Base-by-base conservation (phyloP, 2,329 filamentous ascomycete genomes). In the Trichocomaceae sp. region DNA sequence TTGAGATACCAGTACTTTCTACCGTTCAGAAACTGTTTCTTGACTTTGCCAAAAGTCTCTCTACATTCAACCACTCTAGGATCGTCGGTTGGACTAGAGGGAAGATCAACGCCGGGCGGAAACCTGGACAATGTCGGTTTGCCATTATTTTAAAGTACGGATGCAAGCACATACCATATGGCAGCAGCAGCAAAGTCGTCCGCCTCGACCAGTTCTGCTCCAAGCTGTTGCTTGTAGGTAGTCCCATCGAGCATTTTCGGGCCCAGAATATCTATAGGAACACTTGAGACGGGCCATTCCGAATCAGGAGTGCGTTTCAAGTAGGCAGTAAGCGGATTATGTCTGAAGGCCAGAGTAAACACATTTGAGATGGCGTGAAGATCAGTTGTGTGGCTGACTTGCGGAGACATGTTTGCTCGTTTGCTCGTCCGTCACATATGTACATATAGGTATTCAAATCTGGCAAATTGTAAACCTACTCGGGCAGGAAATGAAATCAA, bases 1-100 rank as follows among this genome's bases (percentile, higher is more conserved):
- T 58, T 58, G 6, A 58, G 15, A 23, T 58, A 58, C 48, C 49
- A 58, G 35, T 58, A 58, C 20, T 58, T 47, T 15, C 49, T 51
- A 26, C 31, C 53, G 4, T 45, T 35, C n/a, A 58, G 19, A 17
- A 49, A 55, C 20, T 52, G 23, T 17, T 58, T 56, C 39, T 58
- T 58, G 23, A 50, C 45, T 42, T 46, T 50, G 8, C 44, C 37
- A 19, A 19, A 31, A 22, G 46, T 48, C 13, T 47, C 37, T 48
- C 56, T 52, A 17, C 39, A 56, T 15, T 52, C 48, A 8, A 49
- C 31, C 10, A 58, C 5, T n/a, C 29, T 46, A 15, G 47, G 35
- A 20, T 56, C 45, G 22, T 52, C 48, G n/a, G 52, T 33, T 1
- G 49, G 29, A 19, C 42, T 49, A 9, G 49, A 15, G 29, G 56